A percentile compares a stretch with the other conserved stretches of the same genome.
phyloP scores from a whole-genome alignment of 2,329 filamentous ascomycete species.

The Aspergillus sp. region DNA sequence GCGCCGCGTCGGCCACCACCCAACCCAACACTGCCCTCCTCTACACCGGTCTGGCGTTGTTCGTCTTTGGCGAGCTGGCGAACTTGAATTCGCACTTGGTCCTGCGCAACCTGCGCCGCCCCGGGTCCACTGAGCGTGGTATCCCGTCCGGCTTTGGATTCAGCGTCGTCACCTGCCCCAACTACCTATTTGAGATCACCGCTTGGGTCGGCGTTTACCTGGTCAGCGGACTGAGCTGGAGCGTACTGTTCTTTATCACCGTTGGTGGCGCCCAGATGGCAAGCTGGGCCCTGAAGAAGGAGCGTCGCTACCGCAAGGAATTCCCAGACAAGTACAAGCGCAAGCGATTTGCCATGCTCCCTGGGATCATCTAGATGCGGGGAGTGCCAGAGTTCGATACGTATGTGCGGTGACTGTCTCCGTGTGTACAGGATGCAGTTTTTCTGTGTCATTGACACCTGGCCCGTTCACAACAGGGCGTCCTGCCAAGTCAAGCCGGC shows the following conservation, averaged over 20 bases:
- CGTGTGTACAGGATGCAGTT: no score
- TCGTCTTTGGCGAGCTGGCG: slow-evolving; percentile 70
- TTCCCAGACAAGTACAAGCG: slow-evolving; percentile 94
- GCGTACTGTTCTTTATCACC: slow-evolving; percentile 71
- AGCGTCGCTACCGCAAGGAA: slow-evolving; percentile 82
- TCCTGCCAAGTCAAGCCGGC: no score
- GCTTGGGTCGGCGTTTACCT: slow-evolving; percentile 82
- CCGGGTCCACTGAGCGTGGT: slow-evolving; percentile 79
- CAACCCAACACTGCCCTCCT: slow-evolving; percentile 54
- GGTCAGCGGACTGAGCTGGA: slow-evolving; percentile 70
- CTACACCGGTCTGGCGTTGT: slow-evolving; percentile 68
- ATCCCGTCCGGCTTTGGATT: slow-evolving; percentile 87
- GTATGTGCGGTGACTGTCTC: no score
- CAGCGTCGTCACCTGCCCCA: slow-evolving; percentile 84
- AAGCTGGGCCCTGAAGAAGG: slow-evolving; percentile 86
- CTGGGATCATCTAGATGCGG: slow-evolving; percentile 63
- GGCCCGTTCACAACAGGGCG: no score
- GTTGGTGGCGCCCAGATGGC: slow-evolving; percentile 78
- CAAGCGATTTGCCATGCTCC: slow-evolving; percentile 82
- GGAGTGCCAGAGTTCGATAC: neutral
- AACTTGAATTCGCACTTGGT: slow-evolving; percentile 80
- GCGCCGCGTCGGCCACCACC: slow-evolving; percentile 60
- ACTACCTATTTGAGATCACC: slow-evolving; percentile 90
- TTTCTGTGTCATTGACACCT: no score
- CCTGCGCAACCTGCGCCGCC: slow-evolving; percentile 71